Evolutionary conservation across 2,329 filamentous ascomycete species (phyloP).

Genomic region (Cyanodermella asteris): DNA sequence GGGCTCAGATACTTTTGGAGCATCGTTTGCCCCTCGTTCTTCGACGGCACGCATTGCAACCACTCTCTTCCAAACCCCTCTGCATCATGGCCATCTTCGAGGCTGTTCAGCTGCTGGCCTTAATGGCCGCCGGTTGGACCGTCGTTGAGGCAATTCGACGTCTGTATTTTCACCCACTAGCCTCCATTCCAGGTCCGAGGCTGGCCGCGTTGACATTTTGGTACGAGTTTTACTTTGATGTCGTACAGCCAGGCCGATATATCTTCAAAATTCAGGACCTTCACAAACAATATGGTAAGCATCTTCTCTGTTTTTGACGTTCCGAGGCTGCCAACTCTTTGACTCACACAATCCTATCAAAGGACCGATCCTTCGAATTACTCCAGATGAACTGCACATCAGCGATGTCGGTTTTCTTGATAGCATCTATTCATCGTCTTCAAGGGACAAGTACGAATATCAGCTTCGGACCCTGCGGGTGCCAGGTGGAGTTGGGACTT

Average conservation of each 20-base stretch:
- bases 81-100: too few species aligned
- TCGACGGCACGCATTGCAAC: too few species aligned
- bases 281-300: constrained; percentile 8
- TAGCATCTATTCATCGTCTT: constrained; percentile 11
- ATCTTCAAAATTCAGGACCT: constrained; percentile 6
- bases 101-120: too few species aligned
- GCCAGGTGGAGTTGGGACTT: too few species aligned
- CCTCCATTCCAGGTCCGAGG: constrained; percentile 6
- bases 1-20: too few species aligned
- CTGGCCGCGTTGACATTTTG: constrained; percentile 6
- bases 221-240: constrained; percentile 8
- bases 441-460: constrained; percentile 12
- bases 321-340: constrained; percentile 6
- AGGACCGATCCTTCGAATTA: constrained; percentile 14
- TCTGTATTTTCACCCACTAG: constrained; percentile 2
- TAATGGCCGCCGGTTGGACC: too few species aligned
- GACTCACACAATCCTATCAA: constrained; percentile 1
- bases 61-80: too few species aligned
- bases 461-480: constrained; percentile 10
- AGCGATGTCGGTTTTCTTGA: constrained; percentile 10
- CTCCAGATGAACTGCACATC: constrained; percentile 12
- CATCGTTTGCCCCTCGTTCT: too few species aligned
- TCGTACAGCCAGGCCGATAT: constrained; percentile 4
- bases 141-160: too few species aligned
- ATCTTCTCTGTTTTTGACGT: too few species aligned